phyloP scores from a whole-genome alignment of 139 green algal genomes.

The Micractinium conductrix region DNA sequence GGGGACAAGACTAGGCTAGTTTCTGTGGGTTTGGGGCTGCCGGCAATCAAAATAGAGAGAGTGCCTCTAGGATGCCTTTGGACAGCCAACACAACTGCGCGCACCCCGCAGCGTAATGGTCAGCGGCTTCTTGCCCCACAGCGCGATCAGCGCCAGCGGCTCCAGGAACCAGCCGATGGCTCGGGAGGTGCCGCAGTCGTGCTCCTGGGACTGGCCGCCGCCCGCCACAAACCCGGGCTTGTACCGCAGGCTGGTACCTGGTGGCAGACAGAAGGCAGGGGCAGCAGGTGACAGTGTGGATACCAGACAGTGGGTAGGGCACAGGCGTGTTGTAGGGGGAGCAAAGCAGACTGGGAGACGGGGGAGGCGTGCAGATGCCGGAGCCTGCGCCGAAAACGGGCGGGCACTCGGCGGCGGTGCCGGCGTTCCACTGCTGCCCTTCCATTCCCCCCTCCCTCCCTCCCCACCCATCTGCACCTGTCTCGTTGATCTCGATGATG shows the following conservation, averaged over 20 bases:
- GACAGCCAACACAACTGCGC: too few relatives aligned
- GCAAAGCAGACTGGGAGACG: too few relatives aligned
- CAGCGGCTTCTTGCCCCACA: constrained; percentile 95
- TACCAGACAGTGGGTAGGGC: neutral
- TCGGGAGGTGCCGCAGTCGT: constrained; percentile 89
- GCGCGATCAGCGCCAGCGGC: constrained; percentile 79
- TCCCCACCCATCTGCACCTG: constrained; percentile 62
- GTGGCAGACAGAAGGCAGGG: neutral
- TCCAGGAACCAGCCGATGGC: constrained; percentile 96
- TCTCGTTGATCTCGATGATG: constrained; percentile 97
- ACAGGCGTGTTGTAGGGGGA: neutral
- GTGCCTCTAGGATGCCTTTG: too few relatives aligned
- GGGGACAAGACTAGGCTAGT: too few relatives aligned
- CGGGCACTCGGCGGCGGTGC: too few relatives aligned
- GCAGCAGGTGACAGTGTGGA: neutral
- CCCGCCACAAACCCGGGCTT: constrained; percentile 85
- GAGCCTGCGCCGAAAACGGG: too few relatives aligned
- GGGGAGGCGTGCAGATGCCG: too few relatives aligned
- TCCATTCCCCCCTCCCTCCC: too few relatives aligned
- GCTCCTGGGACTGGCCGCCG: constrained; percentile 73
- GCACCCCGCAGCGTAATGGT: constrained; percentile 82
- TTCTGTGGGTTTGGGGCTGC: too few relatives aligned
- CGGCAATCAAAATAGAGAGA: neutral
- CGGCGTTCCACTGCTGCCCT: neutral
- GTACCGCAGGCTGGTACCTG: constrained; percentile 92